Conservation (phyloP, 164 flowering plant species). For the Tinospora cordifolia region DNA sequence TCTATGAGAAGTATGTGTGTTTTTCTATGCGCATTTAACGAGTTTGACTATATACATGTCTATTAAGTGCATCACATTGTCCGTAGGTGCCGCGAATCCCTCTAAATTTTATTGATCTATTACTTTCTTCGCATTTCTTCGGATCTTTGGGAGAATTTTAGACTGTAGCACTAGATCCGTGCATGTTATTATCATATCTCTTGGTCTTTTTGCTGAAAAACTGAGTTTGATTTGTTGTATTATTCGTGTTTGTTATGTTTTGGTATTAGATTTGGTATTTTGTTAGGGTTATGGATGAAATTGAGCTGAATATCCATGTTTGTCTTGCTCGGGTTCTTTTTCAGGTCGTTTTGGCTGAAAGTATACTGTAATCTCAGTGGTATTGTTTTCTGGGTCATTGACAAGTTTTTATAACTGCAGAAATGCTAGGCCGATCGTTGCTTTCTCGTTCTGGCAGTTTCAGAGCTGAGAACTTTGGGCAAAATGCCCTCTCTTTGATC, state of each 20-base stretch:
- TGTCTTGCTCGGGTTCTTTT: not conserved
- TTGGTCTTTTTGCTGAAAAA: not conserved
- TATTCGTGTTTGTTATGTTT: not conserved
- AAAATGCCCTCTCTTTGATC: constrained; percentile 59
- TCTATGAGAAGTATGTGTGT: too few relatives aligned
- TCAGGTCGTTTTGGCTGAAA: not conserved
- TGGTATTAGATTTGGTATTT: not conserved
- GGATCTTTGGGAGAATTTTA: not conserved
- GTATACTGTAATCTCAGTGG: not conserved
- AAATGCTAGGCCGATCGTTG: constrained; percentile 2
- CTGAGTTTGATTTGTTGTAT: too few relatives aligned
- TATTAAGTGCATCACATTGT: too few relatives aligned
- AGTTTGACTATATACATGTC: too few relatives aligned
- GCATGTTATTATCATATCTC: not conserved
- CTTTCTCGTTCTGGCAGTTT: constrained; percentile 42
- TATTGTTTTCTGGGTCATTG: not conserved
- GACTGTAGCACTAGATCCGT: not conserved
- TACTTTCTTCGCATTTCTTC: not conserved
- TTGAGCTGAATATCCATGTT: not conserved
- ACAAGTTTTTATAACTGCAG: not conserved
- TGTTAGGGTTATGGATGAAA: not conserved
- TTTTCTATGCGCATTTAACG: too few relatives aligned
- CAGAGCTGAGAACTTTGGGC: constrained; percentile 73
- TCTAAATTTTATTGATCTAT: not conserved
- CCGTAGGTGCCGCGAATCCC: not conserved